These are phyloP conservation scores for Viridothelium virens DNA, from an alignment of 495 filamentous ascomycete species.

Conservation along the genomic window DNA sequence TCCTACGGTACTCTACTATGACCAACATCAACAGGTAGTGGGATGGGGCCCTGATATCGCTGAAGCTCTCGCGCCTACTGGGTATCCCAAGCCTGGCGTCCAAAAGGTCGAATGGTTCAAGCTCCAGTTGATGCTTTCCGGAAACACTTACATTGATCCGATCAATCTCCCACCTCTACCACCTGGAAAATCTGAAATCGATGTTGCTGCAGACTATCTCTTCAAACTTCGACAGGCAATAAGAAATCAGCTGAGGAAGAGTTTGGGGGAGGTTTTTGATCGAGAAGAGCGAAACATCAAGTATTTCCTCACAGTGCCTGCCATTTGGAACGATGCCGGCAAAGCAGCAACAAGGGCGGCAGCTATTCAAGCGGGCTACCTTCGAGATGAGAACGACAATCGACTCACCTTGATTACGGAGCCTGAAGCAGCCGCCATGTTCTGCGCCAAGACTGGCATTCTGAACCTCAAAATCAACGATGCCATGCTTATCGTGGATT, in stretches of 20 bases:
- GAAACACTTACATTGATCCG: slow-evolving; percentile 71
- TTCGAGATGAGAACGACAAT: slow-evolving; percentile 69
- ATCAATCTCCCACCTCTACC: slow-evolving; percentile 70
- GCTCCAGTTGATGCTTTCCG: slow-evolving; percentile 67
- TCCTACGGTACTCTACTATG: slow-evolving; percentile 67
- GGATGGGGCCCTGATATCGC: slow-evolving; percentile 72
- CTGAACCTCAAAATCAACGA: slow-evolving; percentile 68
- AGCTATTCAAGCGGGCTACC: slow-evolving; percentile 66
- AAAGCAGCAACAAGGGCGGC: slow-evolving; percentile 65
- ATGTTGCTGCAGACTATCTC: slow-evolving; percentile 68
- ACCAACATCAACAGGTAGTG: slow-evolving; percentile 69
- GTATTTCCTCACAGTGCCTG: slow-evolving; percentile 66
- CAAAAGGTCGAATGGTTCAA: slow-evolving; percentile 79
- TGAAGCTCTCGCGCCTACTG: slow-evolving; percentile 63
- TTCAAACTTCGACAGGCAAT: slow-evolving; percentile 70
- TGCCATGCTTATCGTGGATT: slow-evolving; percentile 67
- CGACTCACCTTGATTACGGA: slow-evolving; percentile 63
- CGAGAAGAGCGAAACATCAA: slow-evolving; percentile 66
- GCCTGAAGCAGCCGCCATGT: slow-evolving; percentile 64
- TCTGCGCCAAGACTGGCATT: slow-evolving; percentile 66
- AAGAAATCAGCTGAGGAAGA: slow-evolving; percentile 65
- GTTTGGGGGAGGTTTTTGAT: slow-evolving; percentile 68
- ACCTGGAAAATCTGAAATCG: slow-evolving; percentile 69
- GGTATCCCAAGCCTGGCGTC: slow-evolving; percentile 66
- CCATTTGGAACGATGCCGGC: slow-evolving; percentile 70